phyloP scores from a whole-genome alignment of 352 stramenopile species.

The Phytopythium ostracodes region DNA sequence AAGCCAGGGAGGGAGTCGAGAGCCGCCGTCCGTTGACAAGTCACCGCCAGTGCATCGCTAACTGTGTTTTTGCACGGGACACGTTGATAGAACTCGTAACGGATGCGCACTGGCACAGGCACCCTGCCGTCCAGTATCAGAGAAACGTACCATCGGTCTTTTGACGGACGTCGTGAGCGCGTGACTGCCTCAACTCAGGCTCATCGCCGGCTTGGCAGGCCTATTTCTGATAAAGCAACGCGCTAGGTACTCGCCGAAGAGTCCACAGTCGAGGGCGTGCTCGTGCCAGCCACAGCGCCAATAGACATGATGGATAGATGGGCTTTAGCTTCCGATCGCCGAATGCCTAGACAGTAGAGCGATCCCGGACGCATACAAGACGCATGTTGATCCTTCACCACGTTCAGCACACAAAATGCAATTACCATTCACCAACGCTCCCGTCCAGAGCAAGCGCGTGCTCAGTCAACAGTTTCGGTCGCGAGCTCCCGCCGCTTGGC shows the following conservation, averaged over 20 bases:
- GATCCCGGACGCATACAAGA: neutral
- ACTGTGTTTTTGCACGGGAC: neutral
- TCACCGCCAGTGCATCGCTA: neutral
- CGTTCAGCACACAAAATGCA: neutral
- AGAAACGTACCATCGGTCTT: neutral
- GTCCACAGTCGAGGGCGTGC: too few species aligned
- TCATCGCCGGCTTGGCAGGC: neutral
- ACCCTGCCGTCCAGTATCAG: neutral
- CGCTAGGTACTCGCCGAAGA: too few species aligned
- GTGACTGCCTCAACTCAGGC: too few species aligned
- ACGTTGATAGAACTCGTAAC: neutral
- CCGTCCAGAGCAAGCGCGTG: neutral
- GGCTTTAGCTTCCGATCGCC: neutral
- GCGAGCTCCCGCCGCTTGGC: slow-evolving; percentile 39
- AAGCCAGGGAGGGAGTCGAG: neutral
- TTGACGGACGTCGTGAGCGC: too few species aligned
- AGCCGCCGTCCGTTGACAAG: neutral
- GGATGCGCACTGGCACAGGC: neutral
- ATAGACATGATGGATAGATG: too few species aligned
- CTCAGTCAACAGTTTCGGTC: slow-evolving; percentile 17
- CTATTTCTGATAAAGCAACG: too few species aligned
- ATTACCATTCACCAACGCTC: slow-evolving; percentile 1
- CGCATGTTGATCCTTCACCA: neutral
- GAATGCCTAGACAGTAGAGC: neutral
- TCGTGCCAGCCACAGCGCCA: too few species aligned